A percentile compares a stretch with the other conserved stretches of the same genome.
Conservation (phyloP, 306 rosid genomes). For the Begonia fuchsioides region DNA sequence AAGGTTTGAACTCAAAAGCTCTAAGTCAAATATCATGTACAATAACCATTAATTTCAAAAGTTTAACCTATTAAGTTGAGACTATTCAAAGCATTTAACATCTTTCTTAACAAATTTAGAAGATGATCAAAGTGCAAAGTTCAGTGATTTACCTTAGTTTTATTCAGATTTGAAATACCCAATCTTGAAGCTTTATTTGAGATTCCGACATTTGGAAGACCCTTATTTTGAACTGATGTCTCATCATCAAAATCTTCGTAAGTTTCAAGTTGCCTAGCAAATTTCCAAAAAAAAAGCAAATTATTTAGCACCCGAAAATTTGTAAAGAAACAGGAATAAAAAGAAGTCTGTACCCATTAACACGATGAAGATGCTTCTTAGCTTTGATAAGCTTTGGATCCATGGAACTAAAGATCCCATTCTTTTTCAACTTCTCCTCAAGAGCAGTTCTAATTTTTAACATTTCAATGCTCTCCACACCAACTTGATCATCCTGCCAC, state of each 20-base stretch:
- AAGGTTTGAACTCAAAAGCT: background rate
- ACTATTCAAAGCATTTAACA: too few species aligned
- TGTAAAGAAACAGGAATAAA: conserved; percentile 8
- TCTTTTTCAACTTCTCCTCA: conserved; percentile 62
- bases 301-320: conserved; percentile 16
- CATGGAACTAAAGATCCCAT: conserved; percentile 37
- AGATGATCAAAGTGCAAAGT: background rate
- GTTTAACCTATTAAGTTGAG: too few species aligned
- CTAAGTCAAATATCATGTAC: too few species aligned
- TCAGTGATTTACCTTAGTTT: conserved; percentile 34
- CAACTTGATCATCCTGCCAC: conserved; percentile 46
- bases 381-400: conserved; percentile 33
- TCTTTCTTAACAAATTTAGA: too few species aligned
- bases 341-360: conserved; percentile 48
- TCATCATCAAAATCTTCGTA: conserved; percentile 77
- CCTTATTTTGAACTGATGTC: conserved; percentile 18
- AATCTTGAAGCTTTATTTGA: conserved; percentile 28
- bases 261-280: conserved; percentile 47
- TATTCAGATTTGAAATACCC: conserved; percentile 26
- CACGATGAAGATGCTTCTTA: conserved; percentile 34
- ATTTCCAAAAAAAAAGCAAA: conserved; percentile 5
- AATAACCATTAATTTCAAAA: too few species aligned
- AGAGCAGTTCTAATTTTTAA: conserved; percentile 70
- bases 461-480: conserved; percentile 63
- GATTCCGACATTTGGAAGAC: conserved; percentile 15